A percentile compares a stretch with the other conserved stretches of the same genome.
phyloP scores from a whole-genome alignment of 192 early-diverging fungal genomes.

The Podila minutissima region DNA sequence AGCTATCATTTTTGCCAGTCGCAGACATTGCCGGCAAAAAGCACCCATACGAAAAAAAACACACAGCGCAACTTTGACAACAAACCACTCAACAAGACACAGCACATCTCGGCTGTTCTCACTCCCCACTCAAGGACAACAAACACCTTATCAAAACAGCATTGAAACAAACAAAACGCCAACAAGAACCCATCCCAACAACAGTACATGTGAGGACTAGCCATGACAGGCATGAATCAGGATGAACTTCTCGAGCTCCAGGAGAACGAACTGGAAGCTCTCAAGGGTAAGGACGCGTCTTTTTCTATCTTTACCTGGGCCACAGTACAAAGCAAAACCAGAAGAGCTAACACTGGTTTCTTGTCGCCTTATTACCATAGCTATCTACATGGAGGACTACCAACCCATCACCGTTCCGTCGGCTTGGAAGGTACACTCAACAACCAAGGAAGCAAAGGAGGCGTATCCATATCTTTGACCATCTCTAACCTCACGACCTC shows the following conservation, averaged over 20 bases:
- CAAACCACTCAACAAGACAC: no score
- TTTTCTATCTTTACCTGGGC: background rate
- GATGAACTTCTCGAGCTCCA: conserved; percentile 69
- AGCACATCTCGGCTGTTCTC: background rate
- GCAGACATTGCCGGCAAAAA: background rate
- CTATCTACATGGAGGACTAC: conserved; percentile 73
- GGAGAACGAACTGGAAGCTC: conserved; percentile 76
- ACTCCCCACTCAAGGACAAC: background rate
- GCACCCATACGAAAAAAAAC: background rate
- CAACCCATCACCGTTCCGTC: conserved; percentile 53
- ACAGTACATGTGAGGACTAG: conserved; percentile 4
- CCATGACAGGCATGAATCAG: conserved; percentile 51
- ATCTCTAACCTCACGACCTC: background rate
- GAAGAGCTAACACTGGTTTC: background rate
- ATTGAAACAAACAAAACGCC: background rate
- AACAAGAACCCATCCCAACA: background rate
- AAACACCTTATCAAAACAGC: no score
- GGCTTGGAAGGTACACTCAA: conserved; percentile 60
- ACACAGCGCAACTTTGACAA: background rate
- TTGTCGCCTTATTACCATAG: conserved; percentile 23
- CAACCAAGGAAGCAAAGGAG: background rate
- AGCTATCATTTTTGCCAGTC: background rate
- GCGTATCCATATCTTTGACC: background rate
- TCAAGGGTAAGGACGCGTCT: conserved; percentile 54
- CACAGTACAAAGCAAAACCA: background rate